Evolutionary conservation across 2,329 filamentous ascomycete species (phyloP), one percentile per base, ranked within the genome.

Genomic region (Elsinoe necatrix): DNA sequence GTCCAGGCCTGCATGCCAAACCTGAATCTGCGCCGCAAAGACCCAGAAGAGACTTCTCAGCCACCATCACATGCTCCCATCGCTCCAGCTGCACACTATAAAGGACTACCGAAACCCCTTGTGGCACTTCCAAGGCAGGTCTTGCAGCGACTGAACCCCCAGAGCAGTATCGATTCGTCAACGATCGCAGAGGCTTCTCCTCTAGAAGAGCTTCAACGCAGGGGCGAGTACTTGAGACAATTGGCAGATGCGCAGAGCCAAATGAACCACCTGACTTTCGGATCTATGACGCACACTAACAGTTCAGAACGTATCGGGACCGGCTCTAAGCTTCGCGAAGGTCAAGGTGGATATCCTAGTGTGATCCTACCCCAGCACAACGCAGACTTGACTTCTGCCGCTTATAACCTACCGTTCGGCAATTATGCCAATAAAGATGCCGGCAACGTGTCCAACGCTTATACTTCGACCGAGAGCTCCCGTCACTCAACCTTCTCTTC

Each of bases 1-100:
- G 65, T 69, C 35, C 62, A 66, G 27, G 62, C 62, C 18, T 59
- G 59, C 14, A 57, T 69, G 37, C 65, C 66, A 18, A 63, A 66
- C 39, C 59, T 57, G 47, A 35, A n/a, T 29, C 18, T 56, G 11
- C 39, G 48, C 18, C 48, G 29, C 14, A 18, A 20, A 9, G 25
- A 29, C 5, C 25, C 29, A 23, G 31, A 35, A n/a, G 48, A 39
- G 3, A 14, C 48, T 16, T 3, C 29, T 12, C 57, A 59, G 7
- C 55, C 52, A 25, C 58, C 55, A 21, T 52, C 51, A 50, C 20
- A 57, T 27, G 50, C 48, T 4, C 57, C 60, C 2, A 54, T 56
- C 52, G 60, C 56, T 5, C 60, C 58, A 16, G 48, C 48, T 34
- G 48, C 48, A 20, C 48, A 52, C 34, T 39, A 23, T 8, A 39